Conservation (phyloP, 495 filamentous ascomycete species). For the Xylaria cubensis region DNA sequence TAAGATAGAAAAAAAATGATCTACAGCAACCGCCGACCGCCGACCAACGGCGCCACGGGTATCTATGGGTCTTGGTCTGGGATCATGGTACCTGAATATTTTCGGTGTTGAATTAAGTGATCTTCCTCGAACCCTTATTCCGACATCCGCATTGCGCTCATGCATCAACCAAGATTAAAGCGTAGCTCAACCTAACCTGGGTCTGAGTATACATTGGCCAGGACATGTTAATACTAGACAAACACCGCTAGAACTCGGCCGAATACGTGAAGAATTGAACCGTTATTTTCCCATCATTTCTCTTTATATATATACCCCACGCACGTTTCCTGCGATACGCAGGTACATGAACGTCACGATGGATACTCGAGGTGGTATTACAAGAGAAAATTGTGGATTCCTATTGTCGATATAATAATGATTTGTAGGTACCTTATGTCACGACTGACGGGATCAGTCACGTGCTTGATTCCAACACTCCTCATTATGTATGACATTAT, state of each 20-base stretch:
- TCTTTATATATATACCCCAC: not conserved
- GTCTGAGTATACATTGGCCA: not conserved
- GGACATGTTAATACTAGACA: not conserved
- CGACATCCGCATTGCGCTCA: not conserved
- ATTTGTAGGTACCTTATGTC: not conserved
- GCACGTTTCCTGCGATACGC: not conserved
- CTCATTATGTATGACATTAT: not conserved
- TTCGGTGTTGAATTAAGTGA: not conserved
- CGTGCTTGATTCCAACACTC: slow-evolving; percentile 5
- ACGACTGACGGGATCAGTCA: slow-evolving; percentile 3
- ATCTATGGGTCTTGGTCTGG: slow-evolving; percentile 21
- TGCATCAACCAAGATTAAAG: not conserved
- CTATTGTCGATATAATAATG: not conserved
- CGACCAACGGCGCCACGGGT: slow-evolving; percentile 19
- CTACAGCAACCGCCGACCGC: slow-evolving; percentile 21
- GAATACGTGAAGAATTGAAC: slow-evolving; percentile 2
- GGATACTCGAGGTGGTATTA: not conserved
- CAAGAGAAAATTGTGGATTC: not conserved
- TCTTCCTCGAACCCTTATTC: not conserved
- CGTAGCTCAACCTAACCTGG: not conserved
- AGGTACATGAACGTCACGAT: slow-evolving; percentile 7
- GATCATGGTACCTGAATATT: slow-evolving; percentile 20
- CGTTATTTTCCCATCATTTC: not conserved
- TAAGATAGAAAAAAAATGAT: slow-evolving; percentile 6
- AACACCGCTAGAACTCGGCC: not conserved